Evolutionary conservation across 306 rosid species (phyloP).

Genomic region (Psophocarpus tetragonolobus): DNA sequence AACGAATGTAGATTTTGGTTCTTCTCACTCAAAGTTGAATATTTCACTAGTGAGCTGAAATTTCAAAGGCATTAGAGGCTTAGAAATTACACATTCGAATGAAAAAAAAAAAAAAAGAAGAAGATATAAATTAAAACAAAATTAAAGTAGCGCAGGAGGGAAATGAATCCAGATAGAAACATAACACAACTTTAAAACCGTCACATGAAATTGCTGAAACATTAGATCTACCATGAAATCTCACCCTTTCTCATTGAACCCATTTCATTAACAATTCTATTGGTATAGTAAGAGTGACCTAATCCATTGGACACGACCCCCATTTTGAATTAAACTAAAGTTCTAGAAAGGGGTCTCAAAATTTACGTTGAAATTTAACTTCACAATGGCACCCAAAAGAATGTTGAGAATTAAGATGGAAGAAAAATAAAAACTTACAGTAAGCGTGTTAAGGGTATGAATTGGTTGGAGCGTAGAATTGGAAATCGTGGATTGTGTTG

Average conservation of each 20-base stretch:
- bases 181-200: background rate
- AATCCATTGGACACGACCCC: slow-evolving; percentile 14
- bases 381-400: background rate
- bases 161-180: slow-evolving; percentile 17
- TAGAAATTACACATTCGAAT: background rate
- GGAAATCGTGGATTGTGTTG: slow-evolving; percentile 20
- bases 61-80: background rate
- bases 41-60: slow-evolving; percentile 13
- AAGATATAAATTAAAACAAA: background rate
- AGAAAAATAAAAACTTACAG: slow-evolving; percentile 26
- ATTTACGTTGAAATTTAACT: background rate
- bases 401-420: background rate
- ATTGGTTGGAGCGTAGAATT: background rate
- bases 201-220: slow-evolving; percentile 3
- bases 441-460: background rate
- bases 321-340: slow-evolving; percentile 7
- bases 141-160: background rate
- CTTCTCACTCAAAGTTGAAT: background rate
- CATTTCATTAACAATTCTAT: background rate
- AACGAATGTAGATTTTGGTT: background rate
- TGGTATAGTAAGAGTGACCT: background rate
- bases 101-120: too few relatives aligned
- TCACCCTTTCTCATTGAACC: slow-evolving; percentile 20
- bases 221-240: slow-evolving; percentile 35
- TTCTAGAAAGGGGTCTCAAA: slow-evolving; percentile 7